Conservation (phyloP, 2,329 filamentous ascomycete species). For the Geosmithia putterillii region DNA sequence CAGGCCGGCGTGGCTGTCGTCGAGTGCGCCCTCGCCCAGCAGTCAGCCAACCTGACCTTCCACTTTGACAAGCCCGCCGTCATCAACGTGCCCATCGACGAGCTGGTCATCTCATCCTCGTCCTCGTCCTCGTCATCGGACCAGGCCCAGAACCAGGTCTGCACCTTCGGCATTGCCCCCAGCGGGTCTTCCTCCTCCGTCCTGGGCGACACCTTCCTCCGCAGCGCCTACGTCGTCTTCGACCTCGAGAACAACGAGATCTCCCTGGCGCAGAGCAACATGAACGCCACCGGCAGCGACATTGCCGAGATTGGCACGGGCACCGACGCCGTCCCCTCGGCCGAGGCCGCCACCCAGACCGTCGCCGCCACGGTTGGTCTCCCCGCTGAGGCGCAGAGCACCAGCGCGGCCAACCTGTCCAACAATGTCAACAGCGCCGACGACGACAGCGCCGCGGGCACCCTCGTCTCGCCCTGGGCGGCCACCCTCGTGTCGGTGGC, state of each 20-base stretch:
- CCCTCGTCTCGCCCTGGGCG: neutral
- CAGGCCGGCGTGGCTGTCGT: conserved; percentile 46
- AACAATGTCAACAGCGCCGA: neutral
- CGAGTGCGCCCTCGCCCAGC: conserved; percentile 37
- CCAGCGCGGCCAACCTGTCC: neutral
- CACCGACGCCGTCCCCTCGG: conserved; percentile 36
- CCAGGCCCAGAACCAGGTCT: conserved; percentile 38
- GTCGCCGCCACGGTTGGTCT: conserved; percentile 36
- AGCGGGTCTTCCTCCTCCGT: conserved; percentile 39
- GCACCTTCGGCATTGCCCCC: conserved; percentile 56
- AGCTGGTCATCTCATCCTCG: conserved; percentile 33
- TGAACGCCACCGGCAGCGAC: conserved; percentile 34
- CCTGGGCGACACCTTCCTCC: conserved; percentile 62
- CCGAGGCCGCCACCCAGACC: conserved; percentile 33
- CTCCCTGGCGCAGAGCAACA: conserved; percentile 54
- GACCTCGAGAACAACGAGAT: conserved; percentile 62
- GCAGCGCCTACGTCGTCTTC: conserved; percentile 66
- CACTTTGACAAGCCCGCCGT: conserved; percentile 33
- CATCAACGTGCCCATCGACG: conserved; percentile 44
- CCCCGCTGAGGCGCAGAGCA: conserved; percentile 1
- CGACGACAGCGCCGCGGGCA: neutral
- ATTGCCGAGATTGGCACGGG: conserved; percentile 44
- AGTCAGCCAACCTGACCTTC: conserved; percentile 33
- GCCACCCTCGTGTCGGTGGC: neutral
- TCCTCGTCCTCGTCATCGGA: neutral